These are phyloP conservation scores for Nemania bipapillata DNA, from an alignment of 2,329 filamentous ascomycete genomes.

Conservation along the genomic window DNA sequence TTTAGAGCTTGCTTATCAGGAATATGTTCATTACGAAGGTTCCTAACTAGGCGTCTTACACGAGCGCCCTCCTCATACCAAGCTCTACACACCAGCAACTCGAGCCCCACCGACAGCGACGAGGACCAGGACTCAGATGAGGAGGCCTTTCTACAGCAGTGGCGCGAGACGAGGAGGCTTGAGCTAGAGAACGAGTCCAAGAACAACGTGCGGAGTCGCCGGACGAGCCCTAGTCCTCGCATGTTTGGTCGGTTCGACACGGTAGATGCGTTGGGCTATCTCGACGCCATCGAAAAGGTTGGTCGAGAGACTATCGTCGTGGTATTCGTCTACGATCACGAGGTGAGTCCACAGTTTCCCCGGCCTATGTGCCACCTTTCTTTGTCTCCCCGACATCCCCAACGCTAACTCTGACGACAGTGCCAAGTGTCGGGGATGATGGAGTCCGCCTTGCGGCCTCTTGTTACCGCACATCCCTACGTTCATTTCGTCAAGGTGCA, in stretches of 20 bases:
- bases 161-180: slow-evolving; percentile 81
- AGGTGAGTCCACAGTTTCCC: slow-evolving; percentile 67
- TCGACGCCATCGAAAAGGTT: slow-evolving; percentile 96
- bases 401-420: slow-evolving; percentile 60
- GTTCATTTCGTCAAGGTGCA: slow-evolving; percentile 91
- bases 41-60: not conserved
- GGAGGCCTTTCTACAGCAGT: slow-evolving; percentile 82
- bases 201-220: slow-evolving; percentile 68
- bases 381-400: slow-evolving; percentile 6
- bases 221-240: slow-evolving; percentile 79
- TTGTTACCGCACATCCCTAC: slow-evolving; percentile 76
- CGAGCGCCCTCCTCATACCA: slow-evolving; percentile 39
- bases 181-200: slow-evolving; percentile 76
- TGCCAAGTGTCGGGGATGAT: slow-evolving; percentile 82
- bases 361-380: not conserved
- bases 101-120: slow-evolving; percentile 57
- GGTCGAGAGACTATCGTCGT: slow-evolving; percentile 83
- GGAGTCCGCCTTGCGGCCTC: slow-evolving; percentile 77
- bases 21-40: not conserved
- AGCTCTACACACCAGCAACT: slow-evolving; percentile 44
- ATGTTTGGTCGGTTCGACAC: slow-evolving; percentile 82
- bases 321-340: slow-evolving; percentile 90
- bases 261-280: slow-evolving; percentile 89
- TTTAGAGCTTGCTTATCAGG: not conserved
- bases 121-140: slow-evolving; percentile 71